phyloP scores from a whole-genome alignment of 1,284 basidiomycete genomes.

The Peniophora sp. region DNA sequence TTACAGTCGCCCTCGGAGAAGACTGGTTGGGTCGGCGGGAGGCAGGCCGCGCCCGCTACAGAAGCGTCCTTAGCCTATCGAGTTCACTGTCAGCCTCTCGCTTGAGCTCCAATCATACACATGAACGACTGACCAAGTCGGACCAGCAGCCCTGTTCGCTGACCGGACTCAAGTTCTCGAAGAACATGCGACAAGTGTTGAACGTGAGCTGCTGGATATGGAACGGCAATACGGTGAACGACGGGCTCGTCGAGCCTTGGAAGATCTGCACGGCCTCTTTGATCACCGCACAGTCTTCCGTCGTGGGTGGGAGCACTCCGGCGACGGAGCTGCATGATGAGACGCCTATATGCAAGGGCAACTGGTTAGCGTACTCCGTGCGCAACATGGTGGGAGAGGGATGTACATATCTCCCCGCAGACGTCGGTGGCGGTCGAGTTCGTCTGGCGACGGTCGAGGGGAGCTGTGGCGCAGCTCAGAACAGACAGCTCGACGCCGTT shows the following conservation, averaged over 20 bases:
- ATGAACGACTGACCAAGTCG: constrained; percentile 3
- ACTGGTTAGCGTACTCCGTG: background rate
- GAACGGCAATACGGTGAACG: constrained; percentile 17
- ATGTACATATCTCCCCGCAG: constrained; percentile 16
- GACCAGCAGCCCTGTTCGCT: constrained; percentile 18
- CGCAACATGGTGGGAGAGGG: background rate
- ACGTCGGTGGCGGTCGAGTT: constrained; percentile 9
- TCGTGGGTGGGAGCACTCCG: constrained; percentile 17
- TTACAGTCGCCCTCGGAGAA: constrained; percentile 16
- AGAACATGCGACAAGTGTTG: constrained; percentile 21
- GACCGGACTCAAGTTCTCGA: constrained; percentile 14
- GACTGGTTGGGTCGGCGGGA: constrained; percentile 17
- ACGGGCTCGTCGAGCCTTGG: constrained; percentile 14
- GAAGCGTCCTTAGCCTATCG: constrained; percentile 14
- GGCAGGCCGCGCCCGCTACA: constrained; percentile 14
- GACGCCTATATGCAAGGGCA: constrained; percentile 8
- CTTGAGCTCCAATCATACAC: too few relatives aligned
- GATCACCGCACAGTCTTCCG: constrained; percentile 18
- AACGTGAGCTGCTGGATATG: constrained; percentile 18
- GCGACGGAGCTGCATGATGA: constrained; percentile 10
- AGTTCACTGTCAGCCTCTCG: too few relatives aligned
- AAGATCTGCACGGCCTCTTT: constrained; percentile 18
- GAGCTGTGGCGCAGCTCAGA: background rate
- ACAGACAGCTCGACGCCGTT: background rate
- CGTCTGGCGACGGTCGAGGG: background rate